A percentile compares a stretch with the other conserved stretches of the same genome.
phyloP scores from a whole-genome alignment of 2,329 filamentous ascomycete species.

The Calonectria montana region DNA sequence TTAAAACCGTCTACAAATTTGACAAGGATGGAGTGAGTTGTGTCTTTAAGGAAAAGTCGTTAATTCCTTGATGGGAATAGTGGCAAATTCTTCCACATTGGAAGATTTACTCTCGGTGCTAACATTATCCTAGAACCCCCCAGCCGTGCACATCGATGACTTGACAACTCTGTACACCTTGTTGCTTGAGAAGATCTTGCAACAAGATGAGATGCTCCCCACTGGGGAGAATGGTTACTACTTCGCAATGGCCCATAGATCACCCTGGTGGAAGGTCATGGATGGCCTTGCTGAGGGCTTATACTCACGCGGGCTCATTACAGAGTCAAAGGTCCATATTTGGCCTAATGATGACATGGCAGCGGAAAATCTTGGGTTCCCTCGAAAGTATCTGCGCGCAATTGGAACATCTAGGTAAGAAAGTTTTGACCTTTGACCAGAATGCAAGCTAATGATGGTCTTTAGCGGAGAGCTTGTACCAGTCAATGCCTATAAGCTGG shows the following conservation, averaged over 20 bases:
- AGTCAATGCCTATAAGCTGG: neutral
- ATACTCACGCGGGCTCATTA: conserved; percentile 44
- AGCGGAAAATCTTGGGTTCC: conserved; percentile 46
- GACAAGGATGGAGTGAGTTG: conserved; percentile 45
- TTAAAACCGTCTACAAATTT: conserved; percentile 47
- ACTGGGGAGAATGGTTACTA: conserved; percentile 49
- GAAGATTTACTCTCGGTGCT: neutral
- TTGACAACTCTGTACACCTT: conserved; percentile 44
- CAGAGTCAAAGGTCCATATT: conserved; percentile 31
- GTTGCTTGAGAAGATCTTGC: conserved; percentile 43
- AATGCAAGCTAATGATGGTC: neutral
- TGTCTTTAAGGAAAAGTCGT: neutral
- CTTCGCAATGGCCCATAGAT: conserved; percentile 45
- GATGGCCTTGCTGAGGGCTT: conserved; percentile 41
- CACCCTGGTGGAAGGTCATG: conserved; percentile 45
- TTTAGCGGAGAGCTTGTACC: neutral
- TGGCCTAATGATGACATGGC: conserved; percentile 48
- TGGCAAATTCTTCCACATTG: too few species aligned
- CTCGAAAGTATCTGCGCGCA: conserved; percentile 36
- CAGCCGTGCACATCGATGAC: conserved; percentile 46
- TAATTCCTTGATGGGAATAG: neutral
- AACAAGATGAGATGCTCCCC: conserved; percentile 38
- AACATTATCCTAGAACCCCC: conserved; percentile 33
- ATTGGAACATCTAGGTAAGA: conserved; percentile 44
- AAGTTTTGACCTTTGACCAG: neutral